Percentiles rank a stretch among this genome's conserved stretches.
phyloP scores from a whole-genome alignment of 805 yeast species.

The Ogataea chonburiensis region DNA sequence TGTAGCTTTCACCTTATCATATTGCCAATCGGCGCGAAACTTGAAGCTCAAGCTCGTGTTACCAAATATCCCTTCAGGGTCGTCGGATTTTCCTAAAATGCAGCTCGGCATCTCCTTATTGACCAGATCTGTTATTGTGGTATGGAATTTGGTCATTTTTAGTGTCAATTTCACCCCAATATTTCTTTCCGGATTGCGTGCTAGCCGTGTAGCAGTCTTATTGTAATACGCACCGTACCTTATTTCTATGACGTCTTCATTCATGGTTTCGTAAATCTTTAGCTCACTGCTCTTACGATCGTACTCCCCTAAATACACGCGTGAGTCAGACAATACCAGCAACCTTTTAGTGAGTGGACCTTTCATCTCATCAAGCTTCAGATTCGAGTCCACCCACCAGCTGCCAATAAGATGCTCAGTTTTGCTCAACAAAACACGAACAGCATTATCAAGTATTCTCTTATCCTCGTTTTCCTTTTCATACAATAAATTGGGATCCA shows the following conservation, averaged over 20 bases:
- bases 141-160: no score
- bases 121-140: no score
- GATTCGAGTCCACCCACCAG: conserved; percentile 35
- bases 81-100: no score
- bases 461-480: conserved; percentile 18
- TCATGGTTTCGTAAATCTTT: conserved; percentile 19
- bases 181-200: conserved; percentile 33
- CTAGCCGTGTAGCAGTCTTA: conserved; percentile 20
- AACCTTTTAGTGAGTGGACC: conserved; percentile 24
- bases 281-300: conserved; percentile 21
- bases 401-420: conserved; percentile 30
- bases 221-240: conserved; percentile 32
- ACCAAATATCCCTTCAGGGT: not conserved
- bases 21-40: conserved; percentile 18
- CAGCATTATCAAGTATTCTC: conserved; percentile 17
- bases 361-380: conserved; percentile 12
- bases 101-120: no score
- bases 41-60: conserved; percentile 14
- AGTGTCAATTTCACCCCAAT: conserved; percentile 34
- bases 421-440: conserved; percentile 18
- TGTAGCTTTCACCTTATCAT: conserved; percentile 16
- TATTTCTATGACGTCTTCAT: conserved; percentile 22
- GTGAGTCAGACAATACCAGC: conserved; percentile 26
- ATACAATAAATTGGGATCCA: conserved; percentile 28
- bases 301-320: conserved; percentile 27